These are phyloP conservation scores for Coemansia sp. DNA, from an alignment of 371 early-diverging fungal genomes.

Conservation along the genomic window DNA sequence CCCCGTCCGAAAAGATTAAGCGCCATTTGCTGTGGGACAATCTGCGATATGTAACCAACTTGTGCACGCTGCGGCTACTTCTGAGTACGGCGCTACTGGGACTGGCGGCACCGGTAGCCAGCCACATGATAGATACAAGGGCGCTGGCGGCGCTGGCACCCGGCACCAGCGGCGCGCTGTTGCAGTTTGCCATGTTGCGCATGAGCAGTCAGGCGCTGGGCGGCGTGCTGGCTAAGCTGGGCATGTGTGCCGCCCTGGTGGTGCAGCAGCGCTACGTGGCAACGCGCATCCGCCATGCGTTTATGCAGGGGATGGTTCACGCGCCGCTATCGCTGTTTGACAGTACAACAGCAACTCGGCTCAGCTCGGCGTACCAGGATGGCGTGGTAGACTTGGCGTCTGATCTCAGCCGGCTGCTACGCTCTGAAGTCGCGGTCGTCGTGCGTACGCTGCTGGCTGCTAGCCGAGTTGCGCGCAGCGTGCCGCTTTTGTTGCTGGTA, in stretches of 20 bases:
- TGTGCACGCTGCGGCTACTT: conserved; percentile 5
- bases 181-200: not conserved
- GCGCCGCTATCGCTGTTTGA: conserved; percentile 76
- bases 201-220: not conserved
- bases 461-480: conserved; percentile 14
- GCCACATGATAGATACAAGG: conserved; percentile 11
- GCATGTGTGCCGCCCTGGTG: not conserved
- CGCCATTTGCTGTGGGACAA: conserved; percentile 2
- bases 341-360: conserved; percentile 7
- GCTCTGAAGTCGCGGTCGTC: not conserved
- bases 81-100: conserved; percentile 7
- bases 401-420: conserved; percentile 1
- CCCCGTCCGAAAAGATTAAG: too few species aligned
- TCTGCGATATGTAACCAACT: not conserved
- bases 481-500: conserved; percentile 19
- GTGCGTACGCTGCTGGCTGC: conserved; percentile 6
- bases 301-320: conserved; percentile 17
- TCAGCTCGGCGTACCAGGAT: conserved; percentile 13
- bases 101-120: conserved; percentile 7
- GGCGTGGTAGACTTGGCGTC: conserved; percentile 3
- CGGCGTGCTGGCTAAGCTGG: not conserved
- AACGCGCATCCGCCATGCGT: conserved; percentile 11
- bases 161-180: not conserved
- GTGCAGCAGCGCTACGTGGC: conserved; percentile 2
- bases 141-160: conserved; percentile 13